These are phyloP conservation scores for Meira nashicola DNA, from an alignment of 1,284 basidiomycete genomes.

Conservation along the genomic window DNA sequence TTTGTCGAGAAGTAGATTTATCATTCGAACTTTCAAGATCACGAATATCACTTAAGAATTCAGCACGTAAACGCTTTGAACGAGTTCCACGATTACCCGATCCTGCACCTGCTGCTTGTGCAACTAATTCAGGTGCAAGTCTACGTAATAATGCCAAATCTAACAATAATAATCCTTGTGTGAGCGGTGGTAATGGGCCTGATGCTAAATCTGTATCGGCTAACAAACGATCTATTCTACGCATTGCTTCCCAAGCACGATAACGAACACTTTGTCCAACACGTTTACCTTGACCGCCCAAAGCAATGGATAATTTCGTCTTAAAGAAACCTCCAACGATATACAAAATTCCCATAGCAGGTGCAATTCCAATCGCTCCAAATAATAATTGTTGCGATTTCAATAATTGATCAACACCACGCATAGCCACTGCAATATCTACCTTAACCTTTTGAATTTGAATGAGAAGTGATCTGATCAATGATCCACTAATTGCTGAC, in stretches of 20 bases:
- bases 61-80: slow-evolving; percentile 60
- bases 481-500: slow-evolving; percentile 73
- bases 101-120: slow-evolving; percentile 18
- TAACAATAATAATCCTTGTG: slow-evolving; percentile 69
- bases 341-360: slow-evolving; percentile 77
- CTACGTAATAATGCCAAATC: slow-evolving; percentile 68
- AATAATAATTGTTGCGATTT: slow-evolving; percentile 94
- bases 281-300: slow-evolving; percentile 54
- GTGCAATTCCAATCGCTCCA: slow-evolving; percentile 92
- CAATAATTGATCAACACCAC: slow-evolving; percentile 83
- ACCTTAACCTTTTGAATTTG: slow-evolving; percentile 97
- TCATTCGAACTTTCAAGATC: slow-evolving; percentile 66
- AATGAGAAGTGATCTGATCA: slow-evolving; percentile 80
- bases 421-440: slow-evolving; percentile 80
- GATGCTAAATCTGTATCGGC: slow-evolving; percentile 17
- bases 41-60: slow-evolving; percentile 77
- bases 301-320: slow-evolving; percentile 60
- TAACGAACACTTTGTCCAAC: slow-evolving; percentile 52
- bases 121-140: slow-evolving; percentile 42
- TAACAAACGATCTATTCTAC: slow-evolving; percentile 53
- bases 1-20: slow-evolving; percentile 51
- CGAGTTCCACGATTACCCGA: slow-evolving; percentile 16
- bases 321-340: slow-evolving; percentile 55
- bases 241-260: slow-evolving; percentile 54
- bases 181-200: slow-evolving; percentile 50